A percentile compares a stretch with the other conserved stretches of the same genome.
These are phyloP conservation scores for Pseudogymnoascus sp. DNA, from an alignment of 2,329 filamentous ascomycete species.

Conservation along the genomic window DNA sequence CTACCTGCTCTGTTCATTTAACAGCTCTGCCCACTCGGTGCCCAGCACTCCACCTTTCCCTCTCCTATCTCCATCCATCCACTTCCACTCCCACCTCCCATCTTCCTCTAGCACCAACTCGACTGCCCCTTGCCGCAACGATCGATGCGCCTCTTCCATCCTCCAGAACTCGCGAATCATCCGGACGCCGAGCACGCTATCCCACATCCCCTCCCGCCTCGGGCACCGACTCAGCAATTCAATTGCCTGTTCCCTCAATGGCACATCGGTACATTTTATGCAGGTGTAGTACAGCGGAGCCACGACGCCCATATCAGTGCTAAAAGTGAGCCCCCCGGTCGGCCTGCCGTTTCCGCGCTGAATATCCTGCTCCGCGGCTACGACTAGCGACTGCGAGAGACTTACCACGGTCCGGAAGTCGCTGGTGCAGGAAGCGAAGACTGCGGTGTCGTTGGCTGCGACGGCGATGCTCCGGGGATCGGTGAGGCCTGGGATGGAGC, in stretches of 20 bases:
- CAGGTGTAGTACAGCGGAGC: constrained; percentile 25
- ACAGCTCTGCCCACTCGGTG: no score
- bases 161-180: constrained; percentile 23
- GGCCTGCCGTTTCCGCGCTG: constrained; percentile 16
- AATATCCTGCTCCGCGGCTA: constrained; percentile 22
- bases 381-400: constrained; percentile 23
- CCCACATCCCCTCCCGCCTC: constrained; percentile 28
- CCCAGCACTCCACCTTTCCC: background rate
- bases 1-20: no score
- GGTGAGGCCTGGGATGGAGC: background rate
- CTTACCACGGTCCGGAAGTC: constrained; percentile 21
- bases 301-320: constrained; percentile 24
- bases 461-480: background rate
- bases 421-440: constrained; percentile 8
- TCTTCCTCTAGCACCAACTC: constrained; percentile 21
- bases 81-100: constrained; percentile 22
- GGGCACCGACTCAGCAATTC: constrained; percentile 21
- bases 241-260: constrained; percentile 19
- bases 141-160: constrained; percentile 19
- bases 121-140: constrained; percentile 14
- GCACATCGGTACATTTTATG: constrained; percentile 17
- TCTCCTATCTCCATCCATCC: constrained; percentile 11
- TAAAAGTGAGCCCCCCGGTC: constrained; percentile 21
- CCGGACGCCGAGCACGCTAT: constrained; percentile 17
- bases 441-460: background rate